Evolutionary conservation across 352 stramenopile genomes (phyloP), one percentile per base, ranked within the genome.

Genomic region (Salisapilia sapeloensis): DNA sequence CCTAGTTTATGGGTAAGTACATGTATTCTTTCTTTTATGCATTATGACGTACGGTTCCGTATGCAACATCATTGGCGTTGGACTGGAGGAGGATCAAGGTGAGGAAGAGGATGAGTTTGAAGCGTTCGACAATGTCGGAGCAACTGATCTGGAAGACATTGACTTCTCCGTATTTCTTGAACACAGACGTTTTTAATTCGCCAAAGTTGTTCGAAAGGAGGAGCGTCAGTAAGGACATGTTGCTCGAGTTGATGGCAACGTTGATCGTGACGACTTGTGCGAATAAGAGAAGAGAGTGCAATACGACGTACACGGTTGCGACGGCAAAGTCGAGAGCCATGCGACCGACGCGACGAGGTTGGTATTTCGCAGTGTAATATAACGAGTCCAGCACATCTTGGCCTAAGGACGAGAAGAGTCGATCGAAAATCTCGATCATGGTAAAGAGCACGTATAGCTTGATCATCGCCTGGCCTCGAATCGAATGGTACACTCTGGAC

Each of bases 131-230:
- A 38, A 98, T 95, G 66, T 98, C 76, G 29, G 79, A 92, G 45
- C 91, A 97, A n/a, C 72, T 82, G 37, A 98, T 93, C 53, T 99
- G 94, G 56, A 99, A 98, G 4, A 99, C 60, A 42, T 96, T 97
- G 27, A 96, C 71, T 44, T 87, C 61, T 35, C 93, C 81, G 44
- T 95, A 96, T 29, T 96, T 96, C 61, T 99, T 99, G 54, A 99
- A 98, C 4, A 99, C 94, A 8, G 72, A 92, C 21, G 52, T 89
- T 44, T 76, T 98, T 53, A 99, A 94, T 60, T 99, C 94, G 0
- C 91, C 84, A 71, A 99, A 99, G 54, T 99, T 99, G 52, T 97
- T 97, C n/a, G 69, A 92, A 37, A 93, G 83, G n/a, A 97, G 61
- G 2, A 97, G 54, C 13, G 91, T 95, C 8, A 97, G 51, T 29